Percentiles rank a stretch among this genome's conserved stretches.
Evolutionary conservation across 2,329 filamentous ascomycete species (phyloP).

Genomic region (Myotisia sp.): DNA sequence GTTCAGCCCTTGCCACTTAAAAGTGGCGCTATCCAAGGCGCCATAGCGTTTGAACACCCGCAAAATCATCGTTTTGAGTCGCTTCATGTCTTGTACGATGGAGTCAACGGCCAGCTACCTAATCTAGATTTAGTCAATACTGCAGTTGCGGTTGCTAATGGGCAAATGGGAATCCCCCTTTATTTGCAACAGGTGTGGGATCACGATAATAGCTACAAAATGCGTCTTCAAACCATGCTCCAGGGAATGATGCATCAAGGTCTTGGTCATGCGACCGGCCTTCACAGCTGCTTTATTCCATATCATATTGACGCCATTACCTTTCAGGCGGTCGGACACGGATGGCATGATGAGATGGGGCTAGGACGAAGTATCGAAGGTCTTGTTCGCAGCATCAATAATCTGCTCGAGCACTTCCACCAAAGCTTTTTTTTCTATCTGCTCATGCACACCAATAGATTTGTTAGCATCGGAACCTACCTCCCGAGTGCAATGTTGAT

Average conservation of each 20-base stretch:
- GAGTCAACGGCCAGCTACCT: slow-evolving; percentile 85
- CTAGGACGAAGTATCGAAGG: slow-evolving; percentile 82
- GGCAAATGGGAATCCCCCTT: slow-evolving; percentile 80
- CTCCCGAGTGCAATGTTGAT: slow-evolving; percentile 95
- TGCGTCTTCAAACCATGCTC: slow-evolving; percentile 75
- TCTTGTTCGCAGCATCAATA: slow-evolving; percentile 85
- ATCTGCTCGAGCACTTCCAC: slow-evolving; percentile 87
- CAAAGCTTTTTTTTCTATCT: slow-evolving; percentile 99
- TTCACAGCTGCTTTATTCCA: slow-evolving; percentile 90
- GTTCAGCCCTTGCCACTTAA: slow-evolving; percentile 74
- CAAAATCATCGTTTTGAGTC: slow-evolving; percentile 73
- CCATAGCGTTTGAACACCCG: slow-evolving; percentile 84
- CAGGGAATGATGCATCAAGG: slow-evolving; percentile 87
- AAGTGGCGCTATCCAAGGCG: slow-evolving; percentile 83
- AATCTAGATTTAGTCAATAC: slow-evolving; percentile 96
- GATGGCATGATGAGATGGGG: slow-evolving; percentile 96
- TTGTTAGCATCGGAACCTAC: slow-evolving; percentile 96
- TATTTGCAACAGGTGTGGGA: slow-evolving; percentile 74
- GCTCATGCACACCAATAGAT: slow-evolving; percentile 76
- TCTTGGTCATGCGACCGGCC: slow-evolving; percentile 72
- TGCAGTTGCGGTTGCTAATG: slow-evolving; percentile 68
- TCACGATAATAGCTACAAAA: slow-evolving; percentile 61
- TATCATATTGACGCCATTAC: slow-evolving; percentile 97
- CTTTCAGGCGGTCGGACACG: slow-evolving; percentile 72
- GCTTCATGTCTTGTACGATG: slow-evolving; percentile 85